phyloP scores from a whole-genome alignment of 768 basidiomycete genomes.

The Butyriboletus loyo region DNA sequence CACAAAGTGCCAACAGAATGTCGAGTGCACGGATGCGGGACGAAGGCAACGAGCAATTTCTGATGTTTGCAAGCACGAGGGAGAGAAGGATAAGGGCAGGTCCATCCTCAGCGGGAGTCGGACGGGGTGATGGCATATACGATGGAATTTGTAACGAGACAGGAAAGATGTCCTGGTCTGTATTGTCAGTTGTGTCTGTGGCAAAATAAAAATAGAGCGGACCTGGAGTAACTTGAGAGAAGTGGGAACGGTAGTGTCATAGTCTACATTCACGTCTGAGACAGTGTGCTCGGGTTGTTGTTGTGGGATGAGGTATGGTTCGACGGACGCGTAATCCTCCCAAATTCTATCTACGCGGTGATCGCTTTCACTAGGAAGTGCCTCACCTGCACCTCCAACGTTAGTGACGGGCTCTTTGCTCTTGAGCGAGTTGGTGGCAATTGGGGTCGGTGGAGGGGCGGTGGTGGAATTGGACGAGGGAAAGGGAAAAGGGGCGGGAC shows the following conservation, averaged over 20 bases:
- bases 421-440: conserved; percentile 27
- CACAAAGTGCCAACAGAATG: conserved; percentile 76
- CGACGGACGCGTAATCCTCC: conserved; percentile 82
- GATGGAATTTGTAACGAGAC: conserved; percentile 71
- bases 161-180: conserved; percentile 67
- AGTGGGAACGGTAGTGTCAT: conserved; percentile 33
- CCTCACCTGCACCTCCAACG: conserved; percentile 29
- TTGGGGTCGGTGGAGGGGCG: conserved; percentile 29
- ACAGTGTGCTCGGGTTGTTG: conserved; percentile 40
- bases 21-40: conserved; percentile 86
- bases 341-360: conserved; percentile 79
- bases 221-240: conserved; percentile 63
- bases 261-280: conserved; percentile 57
- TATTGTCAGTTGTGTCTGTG: conserved; percentile 2
- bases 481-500: conserved; percentile 47
- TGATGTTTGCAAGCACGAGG: conserved; percentile 81
- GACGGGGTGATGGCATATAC: conserved; percentile 32
- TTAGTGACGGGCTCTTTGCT: conserved; percentile 11
- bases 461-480: conserved; percentile 27
- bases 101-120: conserved; percentile 74
- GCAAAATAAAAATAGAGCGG: neutral
- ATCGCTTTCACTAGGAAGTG: conserved; percentile 79
- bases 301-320: conserved; percentile 61
- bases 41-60: conserved; percentile 82
- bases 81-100: conserved; percentile 87